A percentile compares a stretch with the other conserved stretches of the same genome.
phyloP scores from a whole-genome alignment of 192 early-diverging fungal species.

The Entomortierella chlamydospora region DNA sequence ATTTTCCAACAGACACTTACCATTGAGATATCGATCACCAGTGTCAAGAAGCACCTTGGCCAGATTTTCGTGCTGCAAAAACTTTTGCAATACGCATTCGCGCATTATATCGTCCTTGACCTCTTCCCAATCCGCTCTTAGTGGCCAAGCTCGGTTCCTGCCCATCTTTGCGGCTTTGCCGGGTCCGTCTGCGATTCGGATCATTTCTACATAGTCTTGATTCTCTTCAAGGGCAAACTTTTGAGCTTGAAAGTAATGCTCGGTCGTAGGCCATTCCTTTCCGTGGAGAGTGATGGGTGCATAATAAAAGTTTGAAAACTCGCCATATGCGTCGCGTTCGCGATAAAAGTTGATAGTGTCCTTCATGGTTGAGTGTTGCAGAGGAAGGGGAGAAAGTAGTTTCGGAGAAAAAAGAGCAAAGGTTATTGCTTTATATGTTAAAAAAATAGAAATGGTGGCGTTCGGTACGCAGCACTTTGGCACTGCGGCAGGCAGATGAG shows the following conservation, averaged over 20 bases:
- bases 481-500: background rate
- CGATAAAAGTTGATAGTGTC: conserved; percentile 57
- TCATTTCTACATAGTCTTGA: conserved; percentile 30
- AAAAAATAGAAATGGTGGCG: background rate
- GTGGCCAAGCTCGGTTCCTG: conserved; percentile 26
- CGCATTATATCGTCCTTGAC: conserved; percentile 58
- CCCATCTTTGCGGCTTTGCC: conserved; percentile 59
- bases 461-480: background rate
- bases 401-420: too few relatives aligned
- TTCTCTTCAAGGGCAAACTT: conserved; percentile 39
- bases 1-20: conserved; percentile 5
- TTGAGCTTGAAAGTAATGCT: conserved; percentile 60
- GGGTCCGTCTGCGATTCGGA: conserved; percentile 26
- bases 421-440: background rate
- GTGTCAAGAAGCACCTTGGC: conserved; percentile 45
- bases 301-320: conserved; percentile 59
- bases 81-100: conserved; percentile 52
- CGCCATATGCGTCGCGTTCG: conserved; percentile 39
- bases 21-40: conserved; percentile 28
- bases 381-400: background rate
- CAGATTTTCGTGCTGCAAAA: conserved; percentile 50
- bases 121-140: conserved; percentile 61
- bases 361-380: conserved; percentile 9
- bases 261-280: conserved; percentile 51
- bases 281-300: conserved; percentile 30